Conservation (phyloP, 2,329 filamentous ascomycete species). For the Hypoxylon sp. region DNA sequence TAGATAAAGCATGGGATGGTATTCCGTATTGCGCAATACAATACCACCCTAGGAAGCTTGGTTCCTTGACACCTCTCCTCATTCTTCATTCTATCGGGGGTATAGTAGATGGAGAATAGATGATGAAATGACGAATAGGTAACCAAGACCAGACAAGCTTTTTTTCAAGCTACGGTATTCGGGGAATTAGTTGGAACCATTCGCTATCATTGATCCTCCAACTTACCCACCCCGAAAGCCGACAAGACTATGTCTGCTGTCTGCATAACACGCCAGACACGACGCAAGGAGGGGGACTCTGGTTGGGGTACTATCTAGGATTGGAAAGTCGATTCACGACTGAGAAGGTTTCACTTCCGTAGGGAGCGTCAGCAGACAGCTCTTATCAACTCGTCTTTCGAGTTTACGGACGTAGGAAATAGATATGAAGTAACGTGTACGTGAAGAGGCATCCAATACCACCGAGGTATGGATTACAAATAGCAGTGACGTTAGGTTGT, state of each 20-base stretch:
- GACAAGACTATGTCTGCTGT: conserved; percentile 29
- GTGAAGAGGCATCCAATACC: conserved; percentile 3
- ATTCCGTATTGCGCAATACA: not conserved
- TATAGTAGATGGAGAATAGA: not conserved
- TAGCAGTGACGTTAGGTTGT: not conserved
- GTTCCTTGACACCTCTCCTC: not conserved
- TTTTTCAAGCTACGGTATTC: conserved; percentile 10
- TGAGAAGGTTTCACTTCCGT: conserved; percentile 5
- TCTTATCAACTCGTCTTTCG: conserved; percentile 4
- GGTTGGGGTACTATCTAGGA: conserved; percentile 25
- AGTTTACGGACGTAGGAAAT: not conserved
- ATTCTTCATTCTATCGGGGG: not conserved
- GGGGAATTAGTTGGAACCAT: conserved; percentile 16
- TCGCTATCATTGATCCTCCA: conserved; percentile 16
- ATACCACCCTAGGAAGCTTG: too few relatives aligned
- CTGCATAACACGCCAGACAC: conserved; percentile 27
- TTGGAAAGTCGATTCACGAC: conserved; percentile 23
- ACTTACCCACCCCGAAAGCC: conserved; percentile 8
- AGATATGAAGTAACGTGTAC: too few relatives aligned
- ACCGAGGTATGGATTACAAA: not conserved
- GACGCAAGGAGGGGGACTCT: conserved; percentile 34
- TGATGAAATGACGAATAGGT: not conserved
- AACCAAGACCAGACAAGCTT: conserved; percentile 23
- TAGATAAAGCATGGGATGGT: not conserved
- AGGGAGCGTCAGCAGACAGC: conserved; percentile 7